A percentile compares a stretch with the other conserved stretches of the same genome.
These are phyloP conservation scores for Euphorbia celastroides DNA, from an alignment of 441 rosid genomes.

Conservation along the genomic window DNA sequence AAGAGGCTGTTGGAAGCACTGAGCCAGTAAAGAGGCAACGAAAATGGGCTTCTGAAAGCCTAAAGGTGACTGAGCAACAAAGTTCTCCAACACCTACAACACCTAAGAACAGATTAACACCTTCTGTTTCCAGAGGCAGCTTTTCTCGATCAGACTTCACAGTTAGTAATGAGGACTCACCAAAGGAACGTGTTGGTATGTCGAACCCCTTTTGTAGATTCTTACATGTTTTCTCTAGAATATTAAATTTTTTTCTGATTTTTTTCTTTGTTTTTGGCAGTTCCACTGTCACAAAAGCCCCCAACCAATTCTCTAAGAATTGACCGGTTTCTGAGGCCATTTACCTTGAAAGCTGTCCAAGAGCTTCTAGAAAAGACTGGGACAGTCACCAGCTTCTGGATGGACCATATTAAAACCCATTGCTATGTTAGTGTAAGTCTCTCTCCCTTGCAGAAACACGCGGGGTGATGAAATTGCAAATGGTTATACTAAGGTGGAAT, in stretches of 20 bases:
- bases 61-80: constrained; percentile 57
- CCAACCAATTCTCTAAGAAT: constrained; percentile 77
- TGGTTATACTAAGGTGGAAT: background rate
- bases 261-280: constrained; percentile 35
- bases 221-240: background rate
- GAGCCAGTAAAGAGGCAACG: constrained; percentile 88
- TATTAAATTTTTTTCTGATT: constrained; percentile 4
- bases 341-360: constrained; percentile 94
- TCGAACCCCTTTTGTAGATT: constrained; percentile 7
- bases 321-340: constrained; percentile 86
- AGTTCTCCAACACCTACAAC: constrained; percentile 35
- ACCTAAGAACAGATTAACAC: constrained; percentile 38
- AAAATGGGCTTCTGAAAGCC: constrained; percentile 70
- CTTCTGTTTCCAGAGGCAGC: constrained; percentile 44
- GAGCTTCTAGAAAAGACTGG: constrained; percentile 92
- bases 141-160: constrained; percentile 64
- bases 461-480: too few species aligned
- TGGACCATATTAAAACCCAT: constrained; percentile 96
- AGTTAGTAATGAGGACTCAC: constrained; percentile 46
- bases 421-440: constrained; percentile 79
- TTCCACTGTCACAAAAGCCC: constrained; percentile 75
- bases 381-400: constrained; percentile 75
- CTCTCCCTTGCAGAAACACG: constrained; percentile 5
- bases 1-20: constrained; percentile 49
- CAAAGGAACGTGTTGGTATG: constrained; percentile 89